phyloP scores from a whole-genome alignment of 2,329 filamentous ascomycete species.

The Penicillium sp. region DNA sequence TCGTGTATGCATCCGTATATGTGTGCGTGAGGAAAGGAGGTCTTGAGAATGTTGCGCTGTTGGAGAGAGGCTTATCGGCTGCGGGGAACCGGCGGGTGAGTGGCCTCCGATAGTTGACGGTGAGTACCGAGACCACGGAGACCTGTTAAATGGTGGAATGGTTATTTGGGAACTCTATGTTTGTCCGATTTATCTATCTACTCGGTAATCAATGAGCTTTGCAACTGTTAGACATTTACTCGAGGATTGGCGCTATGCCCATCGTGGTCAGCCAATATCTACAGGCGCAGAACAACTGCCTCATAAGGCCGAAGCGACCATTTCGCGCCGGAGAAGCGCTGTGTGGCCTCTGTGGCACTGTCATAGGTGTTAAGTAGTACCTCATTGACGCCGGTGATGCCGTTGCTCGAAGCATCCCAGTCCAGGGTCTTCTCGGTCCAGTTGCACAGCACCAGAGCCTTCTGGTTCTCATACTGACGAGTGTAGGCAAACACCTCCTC shows the following conservation, averaged over 20 bases:
- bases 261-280: neutral
- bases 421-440: constrained; percentile 33
- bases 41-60: neutral
- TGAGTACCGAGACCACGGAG: neutral
- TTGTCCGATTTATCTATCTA: neutral
- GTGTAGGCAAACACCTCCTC: constrained; percentile 57
- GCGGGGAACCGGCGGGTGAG: constrained; percentile 15
- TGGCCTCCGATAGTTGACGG: neutral
- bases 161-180: neutral
- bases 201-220: neutral
- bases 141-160: neutral
- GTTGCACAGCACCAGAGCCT: constrained; percentile 37
- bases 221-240: neutral
- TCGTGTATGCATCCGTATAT: constrained; percentile 8
- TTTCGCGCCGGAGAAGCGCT: constrained; percentile 23
- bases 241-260: neutral
- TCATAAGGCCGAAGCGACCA: constrained; percentile 37
- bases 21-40: neutral
- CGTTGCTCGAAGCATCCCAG: constrained; percentile 33
- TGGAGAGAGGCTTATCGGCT: constrained; percentile 19
- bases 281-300: constrained; percentile 30
- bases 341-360: constrained; percentile 13
- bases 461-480: constrained; percentile 38
- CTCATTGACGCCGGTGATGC: constrained; percentile 25
- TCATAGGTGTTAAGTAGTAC: constrained; percentile 37